phyloP scores from a whole-genome alignment of 192 early-diverging fungal species.

The Entophlyctis luteolus region DNA sequence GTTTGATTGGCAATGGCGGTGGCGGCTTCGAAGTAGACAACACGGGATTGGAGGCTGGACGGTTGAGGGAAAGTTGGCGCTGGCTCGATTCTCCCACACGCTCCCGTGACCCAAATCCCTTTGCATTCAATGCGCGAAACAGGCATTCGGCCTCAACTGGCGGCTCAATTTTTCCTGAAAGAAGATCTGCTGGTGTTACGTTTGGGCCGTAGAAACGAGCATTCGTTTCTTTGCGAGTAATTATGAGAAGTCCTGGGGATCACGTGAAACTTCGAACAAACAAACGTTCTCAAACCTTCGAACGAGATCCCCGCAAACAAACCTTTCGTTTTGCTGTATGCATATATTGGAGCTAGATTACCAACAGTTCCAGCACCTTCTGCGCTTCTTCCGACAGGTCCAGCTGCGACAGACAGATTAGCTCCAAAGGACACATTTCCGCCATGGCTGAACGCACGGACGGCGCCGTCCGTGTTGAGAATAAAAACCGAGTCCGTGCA shows the following conservation, averaged over 20 bases:
- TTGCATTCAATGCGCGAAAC: slow-evolving; percentile 64
- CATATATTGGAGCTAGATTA: slow-evolving; percentile 85
- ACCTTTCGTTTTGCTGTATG: slow-evolving; percentile 85
- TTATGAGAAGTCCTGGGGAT: slow-evolving; percentile 82
- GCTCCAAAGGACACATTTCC: slow-evolving; percentile 43
- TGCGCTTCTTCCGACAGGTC: slow-evolving; percentile 51
- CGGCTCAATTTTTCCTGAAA: slow-evolving; percentile 71
- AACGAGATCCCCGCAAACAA: slow-evolving; percentile 89
- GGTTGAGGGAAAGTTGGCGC: background rate
- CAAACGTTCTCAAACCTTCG: too few relatives aligned
- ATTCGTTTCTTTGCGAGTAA: slow-evolving; percentile 89
- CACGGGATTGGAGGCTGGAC: background rate
- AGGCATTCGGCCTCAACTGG: slow-evolving; percentile 80
- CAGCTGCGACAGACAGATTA: slow-evolving; percentile 25
- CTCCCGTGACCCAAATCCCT: slow-evolving; percentile 20
- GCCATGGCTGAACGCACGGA: slow-evolving; percentile 49
- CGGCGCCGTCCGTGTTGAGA: slow-evolving; percentile 47
- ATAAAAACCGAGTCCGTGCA: slow-evolving; percentile 56
- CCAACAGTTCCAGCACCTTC: slow-evolving; percentile 78
- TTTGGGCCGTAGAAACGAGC: slow-evolving; percentile 70
- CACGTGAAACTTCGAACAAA: too few relatives aligned
- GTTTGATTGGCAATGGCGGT: background rate
- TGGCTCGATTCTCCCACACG: background rate
- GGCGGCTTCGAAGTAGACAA: background rate
- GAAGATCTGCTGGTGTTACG: slow-evolving; percentile 71